A percentile compares a stretch with the other conserved stretches of the same genome.
Evolutionary conservation across 345 rosid genomes (phyloP).

Genomic region (Anastatica hierochuntica): DNA sequence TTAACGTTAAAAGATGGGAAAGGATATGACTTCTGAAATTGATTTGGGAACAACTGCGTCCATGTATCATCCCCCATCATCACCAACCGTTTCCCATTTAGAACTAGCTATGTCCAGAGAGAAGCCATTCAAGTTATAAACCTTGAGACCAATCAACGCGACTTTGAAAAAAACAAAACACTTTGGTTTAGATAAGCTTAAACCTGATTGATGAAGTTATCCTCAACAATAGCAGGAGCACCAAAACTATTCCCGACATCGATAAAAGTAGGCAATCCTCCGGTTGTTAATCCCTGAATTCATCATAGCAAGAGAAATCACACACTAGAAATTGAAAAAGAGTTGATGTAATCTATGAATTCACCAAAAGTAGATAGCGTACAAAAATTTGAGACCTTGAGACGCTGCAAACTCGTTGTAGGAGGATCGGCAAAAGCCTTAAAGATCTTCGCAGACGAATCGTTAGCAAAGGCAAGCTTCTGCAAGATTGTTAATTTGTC

Average conservation of each 20-base stretch:
- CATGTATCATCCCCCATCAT: conserved; percentile 98
- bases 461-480: conserved; percentile 43
- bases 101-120: conserved; percentile 40
- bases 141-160: background rate
- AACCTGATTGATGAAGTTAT: conserved; percentile 76
- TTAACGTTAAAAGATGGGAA: conserved; percentile 91
- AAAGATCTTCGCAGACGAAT: conserved; percentile 68
- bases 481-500: conserved; percentile 59
- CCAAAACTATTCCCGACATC: conserved; percentile 95
- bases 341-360: background rate
- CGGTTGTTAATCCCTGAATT: conserved; percentile 78
- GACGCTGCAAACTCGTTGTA: conserved; percentile 85
- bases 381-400: conserved; percentile 39
- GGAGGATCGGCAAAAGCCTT: conserved; percentile 98
- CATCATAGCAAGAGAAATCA: background rate
- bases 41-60: conserved; percentile 84
- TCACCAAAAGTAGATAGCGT: background rate
- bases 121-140: background rate
- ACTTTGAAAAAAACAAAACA: background rate
- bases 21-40: conserved; percentile 75
- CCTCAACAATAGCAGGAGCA: conserved; percentile 88
- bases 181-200: background rate
- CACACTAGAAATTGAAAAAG: background rate
- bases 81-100: conserved; percentile 71
- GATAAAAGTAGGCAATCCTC: conserved; percentile 88